These are phyloP conservation scores for Lyophyllum semitale DNA, from an alignment of 768 basidiomycete species.

Conservation along the genomic window DNA sequence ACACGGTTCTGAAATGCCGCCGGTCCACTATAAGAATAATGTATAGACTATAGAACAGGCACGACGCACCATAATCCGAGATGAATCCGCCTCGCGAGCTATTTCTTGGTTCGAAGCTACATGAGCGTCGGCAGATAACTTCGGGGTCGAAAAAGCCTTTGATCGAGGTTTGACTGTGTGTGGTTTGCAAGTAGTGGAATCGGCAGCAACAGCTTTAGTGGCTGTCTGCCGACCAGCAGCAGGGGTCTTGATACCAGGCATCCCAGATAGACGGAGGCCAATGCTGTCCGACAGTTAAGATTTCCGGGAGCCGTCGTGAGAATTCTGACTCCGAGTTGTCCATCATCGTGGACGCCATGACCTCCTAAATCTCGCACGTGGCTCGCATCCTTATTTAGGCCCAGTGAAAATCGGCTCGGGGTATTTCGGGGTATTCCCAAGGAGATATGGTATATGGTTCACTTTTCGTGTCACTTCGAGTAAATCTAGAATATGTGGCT, in stretches of 20 bases:
- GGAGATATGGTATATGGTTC: too few relatives aligned
- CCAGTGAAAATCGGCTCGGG: too few relatives aligned
- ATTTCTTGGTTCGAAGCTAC: background rate
- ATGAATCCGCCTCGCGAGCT: background rate
- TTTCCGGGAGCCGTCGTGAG: background rate
- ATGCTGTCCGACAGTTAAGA: background rate
- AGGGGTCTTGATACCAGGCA: slow-evolving; percentile 1
- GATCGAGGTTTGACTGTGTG: background rate
- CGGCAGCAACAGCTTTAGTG: background rate
- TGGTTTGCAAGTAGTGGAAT: background rate
- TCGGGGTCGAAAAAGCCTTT: background rate
- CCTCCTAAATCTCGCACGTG: slow-evolving; percentile 3
- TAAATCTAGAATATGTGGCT: too few relatives aligned
- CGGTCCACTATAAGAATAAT: background rate
- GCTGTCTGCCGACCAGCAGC: slow-evolving; percentile 5
- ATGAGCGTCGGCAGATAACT: background rate
- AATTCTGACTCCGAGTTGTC: background rate
- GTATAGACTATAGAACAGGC: background rate
- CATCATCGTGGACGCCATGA: background rate
- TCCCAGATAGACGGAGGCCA: background rate
- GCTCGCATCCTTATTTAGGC: background rate
- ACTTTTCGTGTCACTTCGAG: too few relatives aligned
- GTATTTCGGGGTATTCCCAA: too few relatives aligned
- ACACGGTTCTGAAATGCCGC: background rate
- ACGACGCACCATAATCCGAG: background rate